Base-by-base conservation (phyloP, 352 stramenopile genomes). In the Thraustochytrium striatum region DNA sequence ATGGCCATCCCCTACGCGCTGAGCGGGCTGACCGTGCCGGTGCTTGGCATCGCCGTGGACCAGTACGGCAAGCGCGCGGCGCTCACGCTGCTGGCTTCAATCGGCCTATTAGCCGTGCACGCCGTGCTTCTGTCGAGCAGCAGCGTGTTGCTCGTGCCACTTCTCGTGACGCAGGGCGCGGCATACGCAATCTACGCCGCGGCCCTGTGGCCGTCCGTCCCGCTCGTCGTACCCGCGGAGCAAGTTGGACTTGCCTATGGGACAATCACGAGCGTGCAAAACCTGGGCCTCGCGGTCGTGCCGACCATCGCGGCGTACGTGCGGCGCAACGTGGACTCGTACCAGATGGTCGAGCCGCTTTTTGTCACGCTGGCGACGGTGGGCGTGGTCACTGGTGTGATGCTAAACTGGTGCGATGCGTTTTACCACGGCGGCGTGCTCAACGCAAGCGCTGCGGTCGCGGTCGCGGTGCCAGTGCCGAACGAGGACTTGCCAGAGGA, bases 1-100 rank as follows among this genome's bases (percentile, higher is more conserved):
- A 97, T 97, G 91, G 92, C 87, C 16, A 91, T 97, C 57, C 93
- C 92, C 41, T 97, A 96, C 83, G 58, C 88, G 95, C 36, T 94
- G 96, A 44, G 95, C 91, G 30, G 91, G 90, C 58, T 82, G 90
- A 32, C 87, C 95, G 41, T 95, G 88, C 32, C 92, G 28, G 89
- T 95, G 73, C 84, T 97, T 2, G 93, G 92, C 32, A 93, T 94
- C 57, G 72, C 94, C 50, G 89, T 97, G n/a, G 93, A 97, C 73
- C 88, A 86, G 28, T 86, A 95, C 57, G 93, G 93, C 16, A 81
- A 91, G 25, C 88, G 91, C 21, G 92, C 91, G 2, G 70, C 93
- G 47, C 84, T 97, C 36, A 89, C 89, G 28, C 81, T 93, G 2
- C 39, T 94, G 9, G 89, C 92, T 21, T 87, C 91, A 3, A 36